These are phyloP conservation scores for Keqinozyma sinolaborantium DNA, from an alignment of 1,139 yeast genomes.

Conservation along the genomic window DNA sequence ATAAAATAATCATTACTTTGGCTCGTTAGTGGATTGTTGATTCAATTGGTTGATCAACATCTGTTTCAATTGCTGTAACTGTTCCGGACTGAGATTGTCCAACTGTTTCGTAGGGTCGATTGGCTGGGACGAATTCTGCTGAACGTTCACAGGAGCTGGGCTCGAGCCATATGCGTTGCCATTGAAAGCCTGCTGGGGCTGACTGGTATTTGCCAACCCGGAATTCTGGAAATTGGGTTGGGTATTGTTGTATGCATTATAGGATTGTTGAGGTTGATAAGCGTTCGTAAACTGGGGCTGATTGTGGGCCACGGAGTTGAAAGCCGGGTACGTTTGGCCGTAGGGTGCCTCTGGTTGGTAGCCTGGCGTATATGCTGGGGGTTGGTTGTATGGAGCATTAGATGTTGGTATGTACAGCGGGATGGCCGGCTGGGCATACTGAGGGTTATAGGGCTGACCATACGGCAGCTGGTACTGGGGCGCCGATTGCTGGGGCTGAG, in stretches of 20 bases:
- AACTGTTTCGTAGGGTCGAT: conserved; percentile 9
- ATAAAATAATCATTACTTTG: conserved; percentile 1
- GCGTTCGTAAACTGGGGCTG: conserved; percentile 6
- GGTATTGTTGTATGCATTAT: conserved; percentile 5
- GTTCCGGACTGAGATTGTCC: conserved; percentile 14
- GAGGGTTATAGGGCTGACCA: conserved; percentile 6
- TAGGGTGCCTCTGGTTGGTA: conserved; percentile 11
- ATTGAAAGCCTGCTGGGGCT: not conserved
- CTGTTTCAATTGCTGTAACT: conserved; percentile 28
- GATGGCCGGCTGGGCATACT: conserved; percentile 2
- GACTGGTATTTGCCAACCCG: no score
- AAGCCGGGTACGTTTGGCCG: conserved; percentile 4
- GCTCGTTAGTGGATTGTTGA: conserved; percentile 3
- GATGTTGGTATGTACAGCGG: not conserved
- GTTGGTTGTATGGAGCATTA: not conserved
- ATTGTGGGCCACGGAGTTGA: not conserved
- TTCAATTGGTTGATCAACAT: conserved; percentile 21
- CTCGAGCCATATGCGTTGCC: conserved; percentile 5
- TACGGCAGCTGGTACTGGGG: conserved; percentile 2
- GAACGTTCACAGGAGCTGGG: conserved; percentile 5
- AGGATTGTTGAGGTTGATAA: conserved; percentile 14
- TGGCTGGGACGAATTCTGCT: conserved; percentile 3
- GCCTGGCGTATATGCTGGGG: conserved; percentile 12
- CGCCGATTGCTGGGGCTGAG: conserved; percentile 4
- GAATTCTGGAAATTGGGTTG: not conserved